These are phyloP conservation scores for Chytriomyces sp. DNA, from an alignment of 192 early-diverging fungal genomes.

Conservation along the genomic window DNA sequence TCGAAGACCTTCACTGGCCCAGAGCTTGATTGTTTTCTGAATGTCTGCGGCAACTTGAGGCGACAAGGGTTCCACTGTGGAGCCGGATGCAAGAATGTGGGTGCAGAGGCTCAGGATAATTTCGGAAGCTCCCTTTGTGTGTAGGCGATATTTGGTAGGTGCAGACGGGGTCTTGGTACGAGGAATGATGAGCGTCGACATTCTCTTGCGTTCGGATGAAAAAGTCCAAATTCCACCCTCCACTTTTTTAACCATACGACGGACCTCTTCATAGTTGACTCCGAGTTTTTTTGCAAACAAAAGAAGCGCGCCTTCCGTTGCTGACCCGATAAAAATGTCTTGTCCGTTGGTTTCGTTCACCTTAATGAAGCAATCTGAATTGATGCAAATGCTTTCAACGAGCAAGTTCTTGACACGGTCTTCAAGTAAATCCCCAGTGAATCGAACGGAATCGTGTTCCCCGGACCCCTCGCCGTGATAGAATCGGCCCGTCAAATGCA, in stretches of 20 bases:
- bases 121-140: conserved; percentile 66
- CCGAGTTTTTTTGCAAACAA: conserved; percentile 55
- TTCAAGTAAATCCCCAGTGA: conserved; percentile 43
- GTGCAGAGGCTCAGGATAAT: conserved; percentile 62
- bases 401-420: conserved; percentile 43
- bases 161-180: conserved; percentile 13
- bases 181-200: conserved; percentile 57
- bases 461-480: conserved; percentile 63
- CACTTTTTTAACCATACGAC: conserved; percentile 44
- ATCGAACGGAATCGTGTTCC: conserved; percentile 49
- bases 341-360: conserved; percentile 41
- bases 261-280: conserved; percentile 49
- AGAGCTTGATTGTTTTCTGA: conserved; percentile 54
- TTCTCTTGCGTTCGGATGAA: conserved; percentile 61
- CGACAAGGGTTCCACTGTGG: conserved; percentile 32
- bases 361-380: conserved; percentile 66
- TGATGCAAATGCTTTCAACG: conserved; percentile 54
- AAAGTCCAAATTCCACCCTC: conserved; percentile 64
- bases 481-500: conserved; percentile 48
- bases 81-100: conserved; percentile 48
- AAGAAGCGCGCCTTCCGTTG: conserved; percentile 66
- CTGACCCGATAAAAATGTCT: conserved; percentile 60
- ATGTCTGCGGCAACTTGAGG: conserved; percentile 38
- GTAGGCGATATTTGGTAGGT: conserved; percentile 47
- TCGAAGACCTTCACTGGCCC: conserved; percentile 63